phyloP scores from a whole-genome alignment of 768 basidiomycete species.

The Termitomyces sp. region DNA sequence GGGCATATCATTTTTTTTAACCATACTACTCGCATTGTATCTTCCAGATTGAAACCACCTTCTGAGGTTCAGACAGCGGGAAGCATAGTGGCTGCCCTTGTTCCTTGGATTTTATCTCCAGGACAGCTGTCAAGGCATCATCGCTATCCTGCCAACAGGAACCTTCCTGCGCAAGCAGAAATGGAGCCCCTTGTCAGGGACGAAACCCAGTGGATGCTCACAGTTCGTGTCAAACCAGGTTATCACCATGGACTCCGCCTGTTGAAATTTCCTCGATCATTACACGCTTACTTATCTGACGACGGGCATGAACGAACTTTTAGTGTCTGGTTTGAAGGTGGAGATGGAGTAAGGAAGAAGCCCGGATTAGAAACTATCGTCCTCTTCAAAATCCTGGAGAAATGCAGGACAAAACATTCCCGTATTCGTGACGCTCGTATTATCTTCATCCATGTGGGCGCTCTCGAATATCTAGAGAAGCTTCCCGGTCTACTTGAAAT shows the following conservation, averaged over 20 bases:
- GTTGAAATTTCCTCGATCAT: conserved; percentile 40
- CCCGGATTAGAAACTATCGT: conserved; percentile 36
- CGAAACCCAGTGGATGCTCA: conserved; percentile 15
- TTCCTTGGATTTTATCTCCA: conserved; percentile 40
- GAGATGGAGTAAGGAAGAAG: conserved; percentile 21
- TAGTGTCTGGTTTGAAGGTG: conserved; percentile 40
- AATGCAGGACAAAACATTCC: conserved; percentile 35
- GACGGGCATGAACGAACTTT: conserved; percentile 30
- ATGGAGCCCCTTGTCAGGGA: conserved; percentile 16
- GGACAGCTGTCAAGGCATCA: conserved; percentile 25
- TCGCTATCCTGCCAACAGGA: conserved; percentile 14
- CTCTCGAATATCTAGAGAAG: conserved; percentile 41
- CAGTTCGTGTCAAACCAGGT: conserved; percentile 18
- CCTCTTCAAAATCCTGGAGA: conserved; percentile 39
- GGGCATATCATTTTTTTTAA: conserved; percentile 58
- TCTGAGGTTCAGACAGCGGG: conserved; percentile 22
- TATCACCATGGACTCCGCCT: conserved; percentile 37
- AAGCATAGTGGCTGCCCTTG: conserved; percentile 35
- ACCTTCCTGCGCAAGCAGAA: conserved; percentile 13
- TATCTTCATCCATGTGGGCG: conserved; percentile 64
- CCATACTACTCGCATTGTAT: conserved; percentile 26
- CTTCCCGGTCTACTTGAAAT: conserved; percentile 46
- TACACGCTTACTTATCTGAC: conserved; percentile 42
- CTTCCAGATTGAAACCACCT: conserved; percentile 36
- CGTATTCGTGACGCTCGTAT: conserved; percentile 34